Evolutionary conservation across 768 basidiomycete species (phyloP).

Genomic region (Mycena amicta): DNA sequence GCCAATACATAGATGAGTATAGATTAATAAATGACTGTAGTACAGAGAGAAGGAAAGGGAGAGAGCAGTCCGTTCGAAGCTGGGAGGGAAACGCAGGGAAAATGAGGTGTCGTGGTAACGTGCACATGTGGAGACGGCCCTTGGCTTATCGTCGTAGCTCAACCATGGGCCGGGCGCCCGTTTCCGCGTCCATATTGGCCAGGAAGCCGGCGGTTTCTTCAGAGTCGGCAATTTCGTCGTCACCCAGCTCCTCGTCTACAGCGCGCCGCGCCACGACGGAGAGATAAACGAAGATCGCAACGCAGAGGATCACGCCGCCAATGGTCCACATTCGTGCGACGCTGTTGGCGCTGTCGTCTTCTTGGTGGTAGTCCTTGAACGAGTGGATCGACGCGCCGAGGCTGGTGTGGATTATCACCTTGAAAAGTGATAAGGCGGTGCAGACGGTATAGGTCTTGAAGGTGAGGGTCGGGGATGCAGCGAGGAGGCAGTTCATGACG

Average conservation of each 20-base stretch:
- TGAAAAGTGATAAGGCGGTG: slow-evolving; percentile 84
- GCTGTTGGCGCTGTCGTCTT: slow-evolving; percentile 48
- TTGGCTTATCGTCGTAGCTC: slow-evolving; percentile 2
- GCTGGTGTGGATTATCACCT: slow-evolving; percentile 88
- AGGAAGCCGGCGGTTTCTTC: slow-evolving; percentile 19
- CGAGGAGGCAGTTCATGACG: slow-evolving; percentile 93
- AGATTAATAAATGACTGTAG: neutral
- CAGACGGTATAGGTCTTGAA: slow-evolving; percentile 77
- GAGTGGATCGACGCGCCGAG: slow-evolving; percentile 85
- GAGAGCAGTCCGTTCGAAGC: neutral
- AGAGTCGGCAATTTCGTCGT: slow-evolving; percentile 29
- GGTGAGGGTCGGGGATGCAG: slow-evolving; percentile 81
- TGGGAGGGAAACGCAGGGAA: neutral
- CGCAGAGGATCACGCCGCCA: slow-evolving; percentile 67
- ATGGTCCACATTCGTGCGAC: slow-evolving; percentile 66
- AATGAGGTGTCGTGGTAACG: neutral
- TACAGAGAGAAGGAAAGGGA: slow-evolving; percentile 1
- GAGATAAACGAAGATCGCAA: slow-evolving; percentile 79
- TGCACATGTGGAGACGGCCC: neutral
- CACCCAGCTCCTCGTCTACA: slow-evolving; percentile 53
- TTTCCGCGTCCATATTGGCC: slow-evolving; percentile 3
- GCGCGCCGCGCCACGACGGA: slow-evolving; percentile 75
- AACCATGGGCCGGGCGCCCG: slow-evolving; percentile 9
- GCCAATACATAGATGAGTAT: neutral
- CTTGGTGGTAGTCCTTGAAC: slow-evolving; percentile 62